Conservation (phyloP, 2,329 filamentous ascomycete species). For the Simplicillium sp. region DNA sequence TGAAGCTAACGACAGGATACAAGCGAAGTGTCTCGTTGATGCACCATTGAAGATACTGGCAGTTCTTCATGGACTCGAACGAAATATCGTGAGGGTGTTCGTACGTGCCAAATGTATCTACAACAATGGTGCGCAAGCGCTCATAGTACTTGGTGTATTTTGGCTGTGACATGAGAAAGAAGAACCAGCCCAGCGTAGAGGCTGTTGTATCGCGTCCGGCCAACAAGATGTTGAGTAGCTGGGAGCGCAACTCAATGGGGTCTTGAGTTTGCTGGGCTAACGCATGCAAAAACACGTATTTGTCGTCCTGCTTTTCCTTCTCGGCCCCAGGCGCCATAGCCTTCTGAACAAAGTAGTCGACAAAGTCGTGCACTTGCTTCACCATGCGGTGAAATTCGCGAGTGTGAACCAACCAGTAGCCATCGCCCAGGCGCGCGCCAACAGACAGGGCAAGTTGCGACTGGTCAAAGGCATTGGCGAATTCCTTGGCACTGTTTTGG, state of each 20-base stretch:
- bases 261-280: not conserved
- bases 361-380: slow-evolving; percentile 54
- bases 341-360: slow-evolving; percentile 55
- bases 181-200: not conserved
- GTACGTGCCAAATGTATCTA: not conserved
- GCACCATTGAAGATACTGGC: slow-evolving; percentile 12
- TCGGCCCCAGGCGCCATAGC: slow-evolving; percentile 28
- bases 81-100: not conserved
- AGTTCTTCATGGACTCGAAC: slow-evolving; percentile 10
- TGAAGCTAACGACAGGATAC: slow-evolving; percentile 20
- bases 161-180: not conserved
- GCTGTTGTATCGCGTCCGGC: not conserved
- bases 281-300: not conserved
- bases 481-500: slow-evolving; percentile 10
- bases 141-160: not conserved
- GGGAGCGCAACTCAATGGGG: not conserved
- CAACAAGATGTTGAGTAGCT: not conserved
- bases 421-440: slow-evolving; percentile 39
- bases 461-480: slow-evolving; percentile 21
- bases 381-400: slow-evolving; percentile 55
- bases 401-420: slow-evolving; percentile 37
- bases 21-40: slow-evolving; percentile 18
- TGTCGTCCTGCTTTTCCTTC: not conserved
- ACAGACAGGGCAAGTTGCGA: slow-evolving; percentile 33
- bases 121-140: not conserved